phyloP scores from a whole-genome alignment of 192 early-diverging fungal genomes.

The Coemansia sp. region DNA sequence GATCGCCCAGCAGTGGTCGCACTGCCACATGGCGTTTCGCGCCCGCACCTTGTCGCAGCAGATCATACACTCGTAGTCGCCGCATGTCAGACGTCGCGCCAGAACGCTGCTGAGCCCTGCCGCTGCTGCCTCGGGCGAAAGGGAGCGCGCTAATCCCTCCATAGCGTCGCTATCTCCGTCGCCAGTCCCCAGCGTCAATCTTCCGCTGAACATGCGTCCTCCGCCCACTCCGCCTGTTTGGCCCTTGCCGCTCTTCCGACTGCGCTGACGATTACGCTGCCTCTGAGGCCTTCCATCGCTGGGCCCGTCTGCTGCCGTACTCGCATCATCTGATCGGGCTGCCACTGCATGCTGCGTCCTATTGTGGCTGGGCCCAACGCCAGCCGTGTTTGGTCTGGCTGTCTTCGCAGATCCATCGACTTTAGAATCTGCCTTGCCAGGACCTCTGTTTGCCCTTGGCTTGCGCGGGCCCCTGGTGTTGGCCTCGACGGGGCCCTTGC shows the following conservation, averaged over 20 bases:
- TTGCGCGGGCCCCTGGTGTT: not conserved
- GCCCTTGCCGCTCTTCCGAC: conserved; percentile 17
- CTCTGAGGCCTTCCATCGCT: not conserved
- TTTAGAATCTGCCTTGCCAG: not conserved
- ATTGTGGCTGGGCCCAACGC: not conserved
- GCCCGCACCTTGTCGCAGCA: conserved; percentile 84
- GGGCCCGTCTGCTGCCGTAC: not conserved
- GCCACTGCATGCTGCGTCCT: not conserved
- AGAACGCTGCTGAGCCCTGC: conserved; percentile 65
- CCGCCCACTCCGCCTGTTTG: conserved; percentile 28
- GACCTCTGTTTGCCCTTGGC: not conserved
- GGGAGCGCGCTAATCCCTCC: not conserved
- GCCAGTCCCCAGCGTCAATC: conserved; percentile 14
- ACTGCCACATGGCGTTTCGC: conserved; percentile 79
- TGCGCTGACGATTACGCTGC: conserved; percentile 2
- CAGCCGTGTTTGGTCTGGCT: not conserved
- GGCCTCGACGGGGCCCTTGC: not conserved
- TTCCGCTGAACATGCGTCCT: conserved; percentile 39
- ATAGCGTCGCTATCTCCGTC: conserved; percentile 1
- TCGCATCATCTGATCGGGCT: not conserved
- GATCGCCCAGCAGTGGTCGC: conserved; percentile 83
- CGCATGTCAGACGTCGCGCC: conserved; percentile 62
- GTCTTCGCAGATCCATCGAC: not conserved
- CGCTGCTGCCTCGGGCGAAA: not conserved
- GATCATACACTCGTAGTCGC: conserved; percentile 94